Conservation (phyloP, 495 filamentous ascomycete genomes). For the Daldinia bambusicola region DNA sequence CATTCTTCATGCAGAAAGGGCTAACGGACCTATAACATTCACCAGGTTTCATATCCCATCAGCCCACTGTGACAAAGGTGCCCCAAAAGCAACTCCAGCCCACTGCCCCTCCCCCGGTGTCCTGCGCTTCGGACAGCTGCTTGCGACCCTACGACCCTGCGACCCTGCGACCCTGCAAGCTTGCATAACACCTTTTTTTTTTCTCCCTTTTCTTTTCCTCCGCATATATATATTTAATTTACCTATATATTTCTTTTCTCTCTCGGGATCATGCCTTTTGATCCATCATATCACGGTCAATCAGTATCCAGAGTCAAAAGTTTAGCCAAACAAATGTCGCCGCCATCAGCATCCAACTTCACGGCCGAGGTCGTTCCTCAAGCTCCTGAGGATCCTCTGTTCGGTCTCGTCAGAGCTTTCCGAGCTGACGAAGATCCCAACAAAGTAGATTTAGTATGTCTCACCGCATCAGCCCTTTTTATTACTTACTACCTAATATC, state of each 20-base stretch:
- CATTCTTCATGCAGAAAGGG: conserved; percentile 10
- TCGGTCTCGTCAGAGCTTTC: conserved; percentile 91
- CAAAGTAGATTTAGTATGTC: conserved; percentile 83
- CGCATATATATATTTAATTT: background rate
- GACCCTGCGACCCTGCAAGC: background rate
- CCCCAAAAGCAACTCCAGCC: conserved; percentile 14
- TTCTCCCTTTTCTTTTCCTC: too few species aligned
- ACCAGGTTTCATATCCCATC: conserved; percentile 34
- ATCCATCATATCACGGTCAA: conserved; percentile 43
- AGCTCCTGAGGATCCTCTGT: conserved; percentile 94
- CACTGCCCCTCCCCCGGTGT: background rate
- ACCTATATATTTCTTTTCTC: conserved; percentile 28
- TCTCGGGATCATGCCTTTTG: conserved; percentile 46
- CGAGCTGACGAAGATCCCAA: conserved; percentile 81
- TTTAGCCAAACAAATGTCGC: conserved; percentile 47
- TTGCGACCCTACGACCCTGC: background rate
- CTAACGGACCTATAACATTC: conserved; percentile 41
- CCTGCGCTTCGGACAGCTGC: background rate
- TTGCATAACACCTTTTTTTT: background rate
- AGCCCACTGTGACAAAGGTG: conserved; percentile 32
- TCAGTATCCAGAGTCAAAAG: conserved; percentile 47
- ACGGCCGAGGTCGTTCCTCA: conserved; percentile 81
- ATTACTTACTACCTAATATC: too few species aligned
- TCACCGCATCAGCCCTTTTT: conserved; percentile 6
- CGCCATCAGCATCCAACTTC: conserved; percentile 71